Percentiles rank a stretch among this genome's conserved stretches.
Conservation (phyloP, 2,329 filamentous ascomycete genomes). For the Sarocladium strictum region DNA sequence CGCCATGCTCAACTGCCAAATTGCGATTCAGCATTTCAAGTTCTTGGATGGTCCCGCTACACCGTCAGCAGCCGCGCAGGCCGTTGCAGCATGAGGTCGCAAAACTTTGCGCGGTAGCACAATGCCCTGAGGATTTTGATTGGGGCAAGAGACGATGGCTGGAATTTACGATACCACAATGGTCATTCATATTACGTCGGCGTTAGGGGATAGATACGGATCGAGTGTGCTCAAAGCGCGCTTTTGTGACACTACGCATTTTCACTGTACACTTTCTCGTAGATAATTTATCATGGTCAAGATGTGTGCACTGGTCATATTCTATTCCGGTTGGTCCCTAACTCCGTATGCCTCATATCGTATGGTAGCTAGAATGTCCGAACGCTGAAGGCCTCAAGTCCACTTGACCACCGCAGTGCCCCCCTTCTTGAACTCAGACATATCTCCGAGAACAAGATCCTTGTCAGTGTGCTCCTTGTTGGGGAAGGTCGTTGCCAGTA, state of each 20-base stretch:
- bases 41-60: constrained; percentile 48
- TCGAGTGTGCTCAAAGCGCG: too few species aligned
- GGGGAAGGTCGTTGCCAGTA: constrained; percentile 77
- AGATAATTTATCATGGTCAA: too few species aligned
- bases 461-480: constrained; percentile 74
- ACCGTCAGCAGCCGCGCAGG: constrained; percentile 11
- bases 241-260: background rate
- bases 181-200: background rate
- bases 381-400: constrained; percentile 22
- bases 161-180: constrained; percentile 11
- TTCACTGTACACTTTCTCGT: background rate
- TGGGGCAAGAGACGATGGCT: constrained; percentile 1
- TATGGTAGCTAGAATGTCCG: background rate
- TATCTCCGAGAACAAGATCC: constrained; percentile 48
- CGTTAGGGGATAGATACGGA: background rate
- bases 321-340: background rate
- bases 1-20: constrained; percentile 82
- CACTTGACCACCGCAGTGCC: constrained; percentile 61
- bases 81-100: constrained; percentile 1
- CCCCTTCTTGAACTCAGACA: constrained; percentile 60
- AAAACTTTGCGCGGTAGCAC: too few species aligned
- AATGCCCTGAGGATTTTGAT: background rate
- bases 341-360: background rate
- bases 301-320: background rate
- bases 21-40: constrained; percentile 77